Evolutionary conservation across 2,329 filamentous ascomycete species (phyloP), one percentile per base, ranked within the genome.

Genomic region (Aureobasidium melanogenum): DNA sequence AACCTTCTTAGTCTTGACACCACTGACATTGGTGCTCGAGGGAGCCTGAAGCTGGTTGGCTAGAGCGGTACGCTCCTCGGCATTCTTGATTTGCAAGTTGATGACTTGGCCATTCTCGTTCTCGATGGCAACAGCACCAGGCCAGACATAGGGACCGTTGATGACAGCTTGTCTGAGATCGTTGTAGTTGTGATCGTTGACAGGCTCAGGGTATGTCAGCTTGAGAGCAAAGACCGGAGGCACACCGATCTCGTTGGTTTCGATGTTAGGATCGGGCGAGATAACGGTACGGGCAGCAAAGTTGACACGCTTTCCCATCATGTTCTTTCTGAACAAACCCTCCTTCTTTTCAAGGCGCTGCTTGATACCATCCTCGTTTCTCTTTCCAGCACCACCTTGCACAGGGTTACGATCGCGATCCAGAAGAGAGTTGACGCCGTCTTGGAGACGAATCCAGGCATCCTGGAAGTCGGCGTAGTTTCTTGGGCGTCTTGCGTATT

Each of bases 231-330:
- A 99, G 15, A 97, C 94, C n/a, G 93, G 90, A 19, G 94, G 94
- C 2, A 99, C 93, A 73, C 94, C 94, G 66, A 99, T 97, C 76
- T 99, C 94, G 73, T 96, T 97, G 19, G 94, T 97, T 74, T 99
- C 94, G 69, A 99, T 96, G 71, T 97, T 99, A 2, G 94, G 94
- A 71, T 99, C 94, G 0, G 94, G 94, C 10, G 93, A 97, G 68
- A 99, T 99, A 73, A 99, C 94, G 82, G 89, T 96, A 73, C 94
- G 88, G 39, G 94, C 94, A 54, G 94, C 94, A 73, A 94, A 97
- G 74, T 99, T 97, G 77, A 99, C 94, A 79, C 94, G 91, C 80
- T 99, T 99, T 64, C 94, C 94, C 94, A 99, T 99, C 94, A 99
- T 97, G 76, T 99, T 97, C 80, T 96, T 97, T 69, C 94, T 84